A percentile compares a stretch with the other conserved stretches of the same genome.
These are phyloP conservation scores for Nakazawaea wyomingensis DNA, from an alignment of 805 yeast species.

Conservation along the genomic window DNA sequence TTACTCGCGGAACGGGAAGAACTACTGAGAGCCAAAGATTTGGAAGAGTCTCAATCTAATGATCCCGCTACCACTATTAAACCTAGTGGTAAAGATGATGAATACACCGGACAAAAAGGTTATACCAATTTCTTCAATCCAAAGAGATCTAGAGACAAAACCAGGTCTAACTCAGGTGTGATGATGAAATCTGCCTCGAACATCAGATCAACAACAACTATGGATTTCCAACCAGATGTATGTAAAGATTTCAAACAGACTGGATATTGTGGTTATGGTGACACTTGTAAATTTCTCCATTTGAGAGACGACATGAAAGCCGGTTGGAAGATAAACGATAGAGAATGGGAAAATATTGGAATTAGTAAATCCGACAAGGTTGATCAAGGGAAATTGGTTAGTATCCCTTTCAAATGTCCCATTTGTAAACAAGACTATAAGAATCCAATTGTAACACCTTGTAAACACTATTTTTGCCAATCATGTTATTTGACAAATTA, in stretches of 20 bases:
- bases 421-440: slow-evolving; percentile 53
- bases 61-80: too few relatives aligned
- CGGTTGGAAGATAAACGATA: slow-evolving; percentile 56
- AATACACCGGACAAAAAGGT: slow-evolving; percentile 24
- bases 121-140: slow-evolving; percentile 23
- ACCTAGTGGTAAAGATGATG: slow-evolving; percentile 18
- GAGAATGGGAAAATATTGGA: slow-evolving; percentile 66
- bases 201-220: slow-evolving; percentile 59
- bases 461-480: slow-evolving; percentile 64
- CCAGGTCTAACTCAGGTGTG: slow-evolving; percentile 20
- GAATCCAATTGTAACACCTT: slow-evolving; percentile 51
- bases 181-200: slow-evolving; percentile 38
- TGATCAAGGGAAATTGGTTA: slow-evolving; percentile 17
- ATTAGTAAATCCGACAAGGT: slow-evolving; percentile 2
- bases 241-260: slow-evolving; percentile 89
- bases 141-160: slow-evolving; percentile 15
- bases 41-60: slow-evolving; percentile 12
- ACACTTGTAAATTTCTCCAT: slow-evolving; percentile 91
- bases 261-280: slow-evolving; percentile 97
- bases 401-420: slow-evolving; percentile 56
- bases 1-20: slow-evolving; percentile 20
- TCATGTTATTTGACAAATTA: slow-evolving; percentile 48
- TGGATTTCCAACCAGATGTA: slow-evolving; percentile 89
- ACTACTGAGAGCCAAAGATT: not conserved
- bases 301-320: slow-evolving; percentile 79